phyloP scores from a whole-genome alignment of 495 filamentous ascomycete species.

The Talaromyces trachyspermus region DNA sequence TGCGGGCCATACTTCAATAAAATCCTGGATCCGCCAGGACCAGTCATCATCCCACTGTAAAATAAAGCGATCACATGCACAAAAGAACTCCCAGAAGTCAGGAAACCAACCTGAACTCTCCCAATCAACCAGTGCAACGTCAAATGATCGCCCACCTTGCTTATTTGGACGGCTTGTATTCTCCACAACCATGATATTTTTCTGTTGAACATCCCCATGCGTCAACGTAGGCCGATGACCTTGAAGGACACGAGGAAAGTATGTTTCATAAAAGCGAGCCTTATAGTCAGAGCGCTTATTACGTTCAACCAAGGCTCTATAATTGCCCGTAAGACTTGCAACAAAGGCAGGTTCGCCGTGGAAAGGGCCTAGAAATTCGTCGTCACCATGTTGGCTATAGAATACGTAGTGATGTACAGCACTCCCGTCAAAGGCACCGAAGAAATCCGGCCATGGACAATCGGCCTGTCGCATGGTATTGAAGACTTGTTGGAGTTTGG shows the following conservation, averaged over 20 bases:
- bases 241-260: slow-evolving; percentile 14
- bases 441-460: slow-evolving; percentile 18
- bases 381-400: slow-evolving; percentile 16
- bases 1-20: slow-evolving; percentile 22
- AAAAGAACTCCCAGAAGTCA: slow-evolving; percentile 23
- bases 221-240: slow-evolving; percentile 22
- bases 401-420: slow-evolving; percentile 18
- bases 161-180: slow-evolving; percentile 13
- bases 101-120: slow-evolving; percentile 21
- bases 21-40: slow-evolving; percentile 20
- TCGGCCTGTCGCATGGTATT: slow-evolving; percentile 15
- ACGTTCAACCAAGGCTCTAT: slow-evolving; percentile 15
- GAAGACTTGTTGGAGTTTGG: slow-evolving; percentile 14
- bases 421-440: slow-evolving; percentile 17
- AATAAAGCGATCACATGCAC: slow-evolving; percentile 13
- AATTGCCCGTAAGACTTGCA: slow-evolving; percentile 19
- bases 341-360: slow-evolving; percentile 17
- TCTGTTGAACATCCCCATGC: slow-evolving; percentile 23
- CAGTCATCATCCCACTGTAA: slow-evolving; percentile 22
- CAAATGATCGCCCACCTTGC: slow-evolving; percentile 20
- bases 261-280: slow-evolving; percentile 18
- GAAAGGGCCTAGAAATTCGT: slow-evolving; percentile 16
- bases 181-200: slow-evolving; percentile 23
- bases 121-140: slow-evolving; percentile 22
- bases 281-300: slow-evolving; percentile 18